Percentiles rank a stretch among this genome's conserved stretches.
These are phyloP conservation scores for Bacidia rubella DNA, from an alignment of 495 filamentous ascomycete genomes.

Conservation along the genomic window DNA sequence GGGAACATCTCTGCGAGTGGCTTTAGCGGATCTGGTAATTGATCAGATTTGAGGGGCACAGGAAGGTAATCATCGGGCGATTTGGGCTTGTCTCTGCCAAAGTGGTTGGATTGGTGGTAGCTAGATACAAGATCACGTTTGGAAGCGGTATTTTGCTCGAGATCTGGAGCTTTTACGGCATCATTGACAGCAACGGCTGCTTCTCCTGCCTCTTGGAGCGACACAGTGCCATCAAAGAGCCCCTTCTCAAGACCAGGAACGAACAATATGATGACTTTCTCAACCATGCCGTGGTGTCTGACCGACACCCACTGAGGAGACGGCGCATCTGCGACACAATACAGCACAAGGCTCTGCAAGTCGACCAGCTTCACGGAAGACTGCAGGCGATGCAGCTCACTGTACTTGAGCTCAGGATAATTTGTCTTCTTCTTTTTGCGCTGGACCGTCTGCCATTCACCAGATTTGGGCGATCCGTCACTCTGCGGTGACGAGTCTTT, in stretches of 20 bases:
- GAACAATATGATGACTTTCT: slow-evolving; percentile 84
- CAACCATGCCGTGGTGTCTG: slow-evolving; percentile 57
- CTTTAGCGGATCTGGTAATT: slow-evolving; percentile 48
- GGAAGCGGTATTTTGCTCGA: neutral
- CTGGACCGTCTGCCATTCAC: slow-evolving; percentile 16
- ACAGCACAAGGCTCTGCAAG: slow-evolving; percentile 71
- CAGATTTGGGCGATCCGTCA: neutral
- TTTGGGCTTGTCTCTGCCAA: slow-evolving; percentile 12
- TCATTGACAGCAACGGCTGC: neutral
- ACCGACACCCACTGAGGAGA: slow-evolving; percentile 77
- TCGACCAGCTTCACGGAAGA: slow-evolving; percentile 62
- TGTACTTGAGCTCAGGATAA: slow-evolving; percentile 63
- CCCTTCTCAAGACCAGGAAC: slow-evolving; percentile 79
- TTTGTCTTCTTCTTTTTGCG: slow-evolving; percentile 49
- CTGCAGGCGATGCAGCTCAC: slow-evolving; percentile 51
- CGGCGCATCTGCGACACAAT: slow-evolving; percentile 72
- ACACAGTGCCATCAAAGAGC: slow-evolving; percentile 66
- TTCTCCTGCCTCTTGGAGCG: slow-evolving; percentile 26
- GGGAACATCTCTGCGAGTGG: slow-evolving; percentile 71
- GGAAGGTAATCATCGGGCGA: slow-evolving; percentile 61
- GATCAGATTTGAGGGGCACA: slow-evolving; percentile 41
- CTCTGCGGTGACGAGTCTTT: neutral
- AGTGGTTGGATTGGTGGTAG: slow-evolving; percentile 6
- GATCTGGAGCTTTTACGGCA: neutral
- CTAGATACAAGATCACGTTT: slow-evolving; percentile 8